Base-by-base conservation (phyloP, 305 asterid genomes). In the Andrographis paniculata region DNA sequence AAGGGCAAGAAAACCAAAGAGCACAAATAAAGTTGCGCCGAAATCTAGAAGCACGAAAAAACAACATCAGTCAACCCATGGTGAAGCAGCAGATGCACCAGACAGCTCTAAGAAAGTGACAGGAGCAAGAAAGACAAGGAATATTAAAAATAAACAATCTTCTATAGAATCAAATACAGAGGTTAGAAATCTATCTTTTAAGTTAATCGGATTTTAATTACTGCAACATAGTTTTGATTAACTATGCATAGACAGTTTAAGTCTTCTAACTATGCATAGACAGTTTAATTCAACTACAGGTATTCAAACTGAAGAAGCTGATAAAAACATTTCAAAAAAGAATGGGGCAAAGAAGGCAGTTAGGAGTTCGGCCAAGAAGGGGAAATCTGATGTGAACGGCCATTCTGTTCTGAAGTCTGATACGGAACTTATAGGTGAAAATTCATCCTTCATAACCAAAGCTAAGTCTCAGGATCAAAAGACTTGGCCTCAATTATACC, bases 401-500 rank as follows among this genome's bases (percentile, higher is more conserved):
- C 50, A 16, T 43, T 40, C 71, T 48, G 45, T 45, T 52, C 55
- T 20, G 11, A 57, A 66, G 42, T 35, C 64, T 20, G 59, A 58
- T 45, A 53, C 55, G 56, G 59, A 63, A 41, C 33, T 42, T 35
- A 57, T 27, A 36, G 54, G 63, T 40, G 58, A 59, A 48, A 51
- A 42, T 38, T 57, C 80, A 48, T 41, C 40, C 14, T 42, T 53
- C 43, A 52, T 52, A 39, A 59, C 52, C 52, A 71, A 70, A 56
- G 48, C 43, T n/a, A 71, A 59, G 59, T 56, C 61, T 54, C 62
- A 5, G 21, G 76, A 68, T 21, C 62, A 48, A 43, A 72, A 58
- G 60, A 61, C 60, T 43, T 74, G 80, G 76, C 72, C 62, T 59
- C 82, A 71, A 55, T 58, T 89, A 55, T 85, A 85, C 63, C 98